phyloP scores from a whole-genome alignment of 148 eudicot genomes.

The Cornus kousa region DNA sequence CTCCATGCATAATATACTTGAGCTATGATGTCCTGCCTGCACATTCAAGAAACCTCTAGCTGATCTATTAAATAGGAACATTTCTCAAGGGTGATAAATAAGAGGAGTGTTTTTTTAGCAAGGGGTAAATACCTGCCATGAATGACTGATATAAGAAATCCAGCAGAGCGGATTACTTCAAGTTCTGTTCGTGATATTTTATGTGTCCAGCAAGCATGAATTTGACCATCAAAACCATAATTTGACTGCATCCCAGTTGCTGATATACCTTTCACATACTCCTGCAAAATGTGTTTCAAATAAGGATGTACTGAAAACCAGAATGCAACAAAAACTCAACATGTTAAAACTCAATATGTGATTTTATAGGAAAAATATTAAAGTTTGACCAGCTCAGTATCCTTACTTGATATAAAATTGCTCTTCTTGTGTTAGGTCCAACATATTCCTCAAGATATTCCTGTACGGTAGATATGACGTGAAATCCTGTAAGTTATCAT shows the following conservation, averaged over 20 bases:
- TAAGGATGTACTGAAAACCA: neutral
- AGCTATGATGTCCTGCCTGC: constrained; percentile 85
- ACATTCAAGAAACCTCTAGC: constrained; percentile 6
- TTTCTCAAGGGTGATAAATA: neutral
- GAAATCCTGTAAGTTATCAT: constrained; percentile 10
- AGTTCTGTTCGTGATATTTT: constrained; percentile 61
- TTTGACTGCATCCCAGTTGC: constrained; percentile 88
- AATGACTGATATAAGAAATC: constrained; percentile 80
- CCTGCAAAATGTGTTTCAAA: constrained; percentile 41
- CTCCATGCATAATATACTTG: constrained; percentile 74
- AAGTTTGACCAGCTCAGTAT: neutral
- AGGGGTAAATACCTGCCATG: constrained; percentile 73
- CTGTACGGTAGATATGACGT: constrained; percentile 39
- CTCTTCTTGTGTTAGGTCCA: constrained; percentile 69
- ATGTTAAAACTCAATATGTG: neutral
- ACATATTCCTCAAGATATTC: constrained; percentile 82
- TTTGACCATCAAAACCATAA: constrained; percentile 89
- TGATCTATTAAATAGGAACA: neutral
- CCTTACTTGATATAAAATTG: constrained; percentile 74
- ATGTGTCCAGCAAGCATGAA: constrained; percentile 95
- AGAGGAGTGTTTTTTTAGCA: neutral
- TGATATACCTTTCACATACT: constrained; percentile 84
- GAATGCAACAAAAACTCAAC: constrained; percentile 1
- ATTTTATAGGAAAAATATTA: constrained; percentile 1
- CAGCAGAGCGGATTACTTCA: constrained; percentile 57